Evolutionary conservation across 1,284 basidiomycete species (phyloP).

Genomic region (Wolfiporia cocos): DNA sequence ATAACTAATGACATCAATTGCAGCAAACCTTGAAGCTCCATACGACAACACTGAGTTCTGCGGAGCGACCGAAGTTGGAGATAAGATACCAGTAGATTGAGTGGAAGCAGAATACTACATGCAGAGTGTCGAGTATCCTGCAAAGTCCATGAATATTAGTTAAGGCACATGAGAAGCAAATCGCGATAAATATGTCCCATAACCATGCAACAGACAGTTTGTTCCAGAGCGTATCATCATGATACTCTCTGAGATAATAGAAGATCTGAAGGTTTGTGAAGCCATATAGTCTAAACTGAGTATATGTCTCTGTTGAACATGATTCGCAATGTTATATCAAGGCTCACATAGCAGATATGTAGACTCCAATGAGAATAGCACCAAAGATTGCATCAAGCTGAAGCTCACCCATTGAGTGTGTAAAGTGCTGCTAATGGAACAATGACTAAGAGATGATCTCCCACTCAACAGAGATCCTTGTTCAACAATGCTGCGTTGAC

Average conservation of each 20-base stretch:
- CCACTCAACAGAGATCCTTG: too few relatives aligned
- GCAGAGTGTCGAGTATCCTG: conserved; percentile 1
- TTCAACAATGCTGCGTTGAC: too few relatives aligned
- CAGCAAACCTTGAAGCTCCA: conserved; percentile 1
- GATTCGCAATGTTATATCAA: neutral
- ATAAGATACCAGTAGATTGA: conserved; percentile 1
- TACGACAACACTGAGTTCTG: neutral
- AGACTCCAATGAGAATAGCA: neutral
- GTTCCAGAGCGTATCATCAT: neutral
- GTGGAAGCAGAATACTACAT: conserved; percentile 1
- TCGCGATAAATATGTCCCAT: neutral
- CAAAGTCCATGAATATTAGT: too few relatives aligned
- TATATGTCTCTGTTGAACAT: neutral
- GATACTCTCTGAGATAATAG: neutral
- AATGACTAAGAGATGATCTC: too few relatives aligned
- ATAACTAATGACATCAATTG: neutral
- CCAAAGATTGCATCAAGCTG: neutral
- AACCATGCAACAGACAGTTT: neutral
- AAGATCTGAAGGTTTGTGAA: neutral
- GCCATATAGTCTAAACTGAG: neutral
- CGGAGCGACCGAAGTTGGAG: neutral
- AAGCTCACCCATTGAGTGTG: too few relatives aligned
- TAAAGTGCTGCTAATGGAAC: too few relatives aligned
- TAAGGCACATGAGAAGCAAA: neutral
- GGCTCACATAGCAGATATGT: neutral